Percentiles rank a stretch among this genome's conserved stretches.
Conservation (phyloP, 495 filamentous ascomycete genomes). For the Penicillium nucicola region DNA sequence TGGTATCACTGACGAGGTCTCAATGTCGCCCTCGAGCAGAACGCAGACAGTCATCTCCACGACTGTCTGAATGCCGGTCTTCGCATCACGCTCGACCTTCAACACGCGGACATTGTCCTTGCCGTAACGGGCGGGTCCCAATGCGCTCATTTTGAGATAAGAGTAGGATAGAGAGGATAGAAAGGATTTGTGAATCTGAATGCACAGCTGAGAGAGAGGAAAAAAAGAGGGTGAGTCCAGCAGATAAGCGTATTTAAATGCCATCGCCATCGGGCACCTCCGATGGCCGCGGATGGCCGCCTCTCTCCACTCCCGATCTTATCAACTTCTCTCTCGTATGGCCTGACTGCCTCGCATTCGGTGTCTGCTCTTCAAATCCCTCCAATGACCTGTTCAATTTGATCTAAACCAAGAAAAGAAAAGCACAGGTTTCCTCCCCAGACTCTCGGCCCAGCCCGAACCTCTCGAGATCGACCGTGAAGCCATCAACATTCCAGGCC, state of each 20-base stretch:
- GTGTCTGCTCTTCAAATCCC: too few relatives aligned
- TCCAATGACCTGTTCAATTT: too few relatives aligned
- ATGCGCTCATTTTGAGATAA: constrained; percentile 31
- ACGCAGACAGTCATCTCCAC: constrained; percentile 94
- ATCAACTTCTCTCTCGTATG: constrained; percentile 12
- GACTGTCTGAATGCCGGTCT: constrained; percentile 74
- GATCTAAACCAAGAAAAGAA: too few relatives aligned
- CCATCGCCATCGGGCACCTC: constrained; percentile 37
- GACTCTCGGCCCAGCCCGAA: constrained; percentile 7
- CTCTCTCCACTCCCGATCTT: constrained; percentile 34
- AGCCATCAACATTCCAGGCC: constrained; percentile 6
- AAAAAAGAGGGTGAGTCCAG: not conserved
- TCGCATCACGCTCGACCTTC: constrained; percentile 81
- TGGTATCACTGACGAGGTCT: constrained; percentile 63
- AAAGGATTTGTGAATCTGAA: too few relatives aligned
- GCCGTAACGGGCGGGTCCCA: constrained; percentile 79
- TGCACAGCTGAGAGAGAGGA: not conserved
- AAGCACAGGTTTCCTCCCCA: constrained; percentile 3
- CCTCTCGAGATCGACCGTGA: not conserved
- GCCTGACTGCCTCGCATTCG: too few relatives aligned
- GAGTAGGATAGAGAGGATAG: constrained; percentile 1
- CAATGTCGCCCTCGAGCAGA: constrained; percentile 86
- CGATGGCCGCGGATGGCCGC: constrained; percentile 41
- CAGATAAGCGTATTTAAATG: constrained; percentile 9
- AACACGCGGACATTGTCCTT: constrained; percentile 98